phyloP scores from a whole-genome alignment of 305 asterid genomes.

The Rubia balearica region DNA sequence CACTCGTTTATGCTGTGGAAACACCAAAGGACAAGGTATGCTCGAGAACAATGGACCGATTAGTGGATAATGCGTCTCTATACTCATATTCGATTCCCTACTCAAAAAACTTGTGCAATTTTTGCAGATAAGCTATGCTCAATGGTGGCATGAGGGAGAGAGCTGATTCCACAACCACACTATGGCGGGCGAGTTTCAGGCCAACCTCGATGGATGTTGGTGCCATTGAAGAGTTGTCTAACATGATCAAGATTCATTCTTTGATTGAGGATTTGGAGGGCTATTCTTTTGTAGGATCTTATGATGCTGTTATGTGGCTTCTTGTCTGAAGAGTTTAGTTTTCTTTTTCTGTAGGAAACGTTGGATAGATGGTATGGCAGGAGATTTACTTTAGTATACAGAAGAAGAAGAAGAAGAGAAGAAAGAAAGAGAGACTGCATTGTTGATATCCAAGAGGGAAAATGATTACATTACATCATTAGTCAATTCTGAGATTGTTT shows the following conservation, averaged over 20 bases:
- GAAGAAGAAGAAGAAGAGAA: no score
- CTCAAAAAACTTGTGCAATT: not conserved
- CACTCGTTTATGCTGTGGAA: constrained; percentile 70
- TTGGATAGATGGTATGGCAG: not conserved
- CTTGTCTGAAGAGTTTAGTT: not conserved
- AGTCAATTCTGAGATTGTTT: not conserved
- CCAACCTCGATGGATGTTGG: not conserved
- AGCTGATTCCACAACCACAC: not conserved
- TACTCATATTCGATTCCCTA: no score
- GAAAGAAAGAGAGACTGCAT: no score
- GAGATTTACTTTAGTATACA: not conserved
- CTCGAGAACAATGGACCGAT: not conserved
- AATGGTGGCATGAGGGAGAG: constrained; percentile 33
- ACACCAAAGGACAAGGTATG: constrained; percentile 61
- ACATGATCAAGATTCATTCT: constrained; percentile 10
- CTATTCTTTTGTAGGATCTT: constrained; percentile 18
- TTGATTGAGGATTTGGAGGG: constrained; percentile 14
- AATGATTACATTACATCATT: not conserved
- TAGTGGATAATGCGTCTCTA: not conserved
- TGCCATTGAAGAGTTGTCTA: constrained; percentile 3
- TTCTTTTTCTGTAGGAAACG: not conserved
- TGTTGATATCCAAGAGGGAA: not conserved
- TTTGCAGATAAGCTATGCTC: constrained; percentile 75
- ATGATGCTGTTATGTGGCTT: not conserved
- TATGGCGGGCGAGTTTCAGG: not conserved